Evolutionary conservation across 2,329 filamentous ascomycete genomes (phyloP).

Genomic region (Arthrobotrys sinensis): DNA sequence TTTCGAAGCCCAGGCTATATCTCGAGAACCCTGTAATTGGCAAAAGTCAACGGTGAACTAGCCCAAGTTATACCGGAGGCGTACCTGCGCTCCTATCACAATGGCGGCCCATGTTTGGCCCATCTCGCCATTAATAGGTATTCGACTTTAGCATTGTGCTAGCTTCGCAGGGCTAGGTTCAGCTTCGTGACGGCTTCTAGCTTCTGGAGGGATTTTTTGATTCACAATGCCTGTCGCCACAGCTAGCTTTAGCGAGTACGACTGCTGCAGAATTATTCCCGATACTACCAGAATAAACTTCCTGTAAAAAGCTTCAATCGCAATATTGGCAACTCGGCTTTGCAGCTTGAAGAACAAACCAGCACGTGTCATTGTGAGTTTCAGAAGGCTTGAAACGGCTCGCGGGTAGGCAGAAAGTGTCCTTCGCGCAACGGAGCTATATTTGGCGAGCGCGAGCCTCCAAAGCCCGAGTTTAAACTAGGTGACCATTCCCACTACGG

Average conservation of each 20-base stretch:
- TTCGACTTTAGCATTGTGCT: background rate
- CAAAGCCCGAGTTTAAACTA: background rate
- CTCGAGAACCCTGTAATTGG: constrained; percentile 45
- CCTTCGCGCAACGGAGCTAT: constrained; percentile 37
- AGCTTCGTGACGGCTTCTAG: background rate
- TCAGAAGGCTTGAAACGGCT: constrained; percentile 35
- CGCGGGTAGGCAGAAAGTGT: constrained; percentile 6
- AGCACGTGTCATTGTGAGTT: constrained; percentile 35
- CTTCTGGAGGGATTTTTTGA: constrained; percentile 38
- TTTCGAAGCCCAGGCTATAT: constrained; percentile 44
- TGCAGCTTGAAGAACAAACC: background rate
- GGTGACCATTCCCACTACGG: background rate
- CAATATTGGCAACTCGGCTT: constrained; percentile 5
- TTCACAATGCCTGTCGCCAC: constrained; percentile 36
- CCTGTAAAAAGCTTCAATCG: background rate
- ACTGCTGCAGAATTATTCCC: constrained; percentile 18
- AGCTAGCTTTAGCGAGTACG: constrained; percentile 46
- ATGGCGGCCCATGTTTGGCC: constrained; percentile 13
- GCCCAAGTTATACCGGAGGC: constrained; percentile 20
- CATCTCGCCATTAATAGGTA: constrained; percentile 4
- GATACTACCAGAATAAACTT: background rate
- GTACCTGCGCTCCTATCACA: constrained; percentile 36
- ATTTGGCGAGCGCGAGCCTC: constrained; percentile 9
- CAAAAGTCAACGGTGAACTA: constrained; percentile 44
- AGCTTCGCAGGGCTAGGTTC: constrained; percentile 31